Base-by-base conservation (phyloP, 768 basidiomycete species). In the Agaricus sinodeliciosus region DNA sequence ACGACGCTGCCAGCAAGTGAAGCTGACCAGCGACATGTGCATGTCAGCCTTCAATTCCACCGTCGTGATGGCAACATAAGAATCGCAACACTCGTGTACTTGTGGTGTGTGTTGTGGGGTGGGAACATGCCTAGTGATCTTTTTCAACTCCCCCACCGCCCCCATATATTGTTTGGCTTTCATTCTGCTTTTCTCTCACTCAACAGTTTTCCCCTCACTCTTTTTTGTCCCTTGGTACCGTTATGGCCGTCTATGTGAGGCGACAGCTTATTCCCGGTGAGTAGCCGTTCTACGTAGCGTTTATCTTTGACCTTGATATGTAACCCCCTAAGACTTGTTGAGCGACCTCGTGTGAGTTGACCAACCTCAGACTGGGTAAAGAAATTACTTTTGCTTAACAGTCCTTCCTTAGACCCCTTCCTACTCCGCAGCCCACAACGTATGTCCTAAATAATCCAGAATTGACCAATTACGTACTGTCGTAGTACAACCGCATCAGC, bases 41-140 rank as follows among this genome's bases (percentile, higher is more conserved):
- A 31, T 31, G 31, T 31, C 31, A 31, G 7, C 31, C 7, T 31
- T 11, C 11, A 31, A 28, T 39, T 31, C 40, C 43, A 56, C 49
- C 47, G 60, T 62, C 55, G 63, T 52, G 57, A 62, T 64, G 60
- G 55, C 61, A 62, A 60, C 59, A 39, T 18, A 13, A 42, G 35
- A 27, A 13, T n/a, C 9, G 37, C 35, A 43, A 45, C 34, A 28
- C 8, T n/a, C 12, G 19, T 37, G 49, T 41, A 42, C 49, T 39
- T 2, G 42, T n/a, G 37, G 39, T 43, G 43, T 43, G 47, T 56
- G 45, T 46, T n/a, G 57, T 62, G 50, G 59, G 48, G 55, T 61
- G 60, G 59, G 59, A 59, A 51, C 41, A 35, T 43, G 31, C 31
- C 31, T 31, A 5, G 51, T 26, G 13, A 46, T 7, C 52, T 39